Evolutionary conservation across 805 yeast genomes (phyloP), one percentile per base, ranked within the genome.

Genomic region (Zygosaccharomyces bailii): DNA sequence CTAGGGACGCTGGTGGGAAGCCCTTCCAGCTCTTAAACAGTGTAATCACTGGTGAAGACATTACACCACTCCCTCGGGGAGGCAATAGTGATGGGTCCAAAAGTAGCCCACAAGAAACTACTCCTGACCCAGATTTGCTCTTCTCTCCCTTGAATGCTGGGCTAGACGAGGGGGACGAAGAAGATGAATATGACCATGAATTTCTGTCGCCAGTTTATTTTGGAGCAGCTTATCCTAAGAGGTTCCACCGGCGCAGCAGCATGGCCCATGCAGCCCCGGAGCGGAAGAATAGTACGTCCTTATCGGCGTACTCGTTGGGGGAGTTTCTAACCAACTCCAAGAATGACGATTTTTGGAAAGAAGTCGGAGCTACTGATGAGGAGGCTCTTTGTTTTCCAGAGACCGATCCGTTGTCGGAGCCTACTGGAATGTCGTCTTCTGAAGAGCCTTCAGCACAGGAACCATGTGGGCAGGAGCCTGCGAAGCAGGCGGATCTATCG

Each of bases 261-360:
- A 30, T 17, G 7, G 16, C 34, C 33, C 42, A 40, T 13, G 39
- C 32, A 4, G 36, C 24, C 16, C 46, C 46, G 23, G 42, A 40
- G 11, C 41, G 51, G 10, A 44, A 42, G 35, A 44, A 27, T 32
- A 48, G 51, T 33, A 34, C 37, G 24, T 42, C 42, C 17, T 20
- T 30, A 20, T 25, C 40, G 10, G 10, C 39, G 13, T 37, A 24
- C 7, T 31, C 27, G 18, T 35, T 42, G 17, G 40, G 35, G 18
- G 52, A 42, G 14, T 34, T 48, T 17, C 31, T 48, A 29, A 48
- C 37, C 31, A 38, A 41, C 18, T 37, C 49, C 10, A 48, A 43
- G 20, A 56, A 56, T 36, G 56, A 52, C 18, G 67, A 62, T 44
- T 62, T 62, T 42, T 62, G 67, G 67, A 61, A 61, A 38, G 66